A percentile compares a stretch with the other conserved stretches of the same genome.
Conservation (phyloP, 768 basidiomycete genomes). For the Rhodotorula babjevae region DNA sequence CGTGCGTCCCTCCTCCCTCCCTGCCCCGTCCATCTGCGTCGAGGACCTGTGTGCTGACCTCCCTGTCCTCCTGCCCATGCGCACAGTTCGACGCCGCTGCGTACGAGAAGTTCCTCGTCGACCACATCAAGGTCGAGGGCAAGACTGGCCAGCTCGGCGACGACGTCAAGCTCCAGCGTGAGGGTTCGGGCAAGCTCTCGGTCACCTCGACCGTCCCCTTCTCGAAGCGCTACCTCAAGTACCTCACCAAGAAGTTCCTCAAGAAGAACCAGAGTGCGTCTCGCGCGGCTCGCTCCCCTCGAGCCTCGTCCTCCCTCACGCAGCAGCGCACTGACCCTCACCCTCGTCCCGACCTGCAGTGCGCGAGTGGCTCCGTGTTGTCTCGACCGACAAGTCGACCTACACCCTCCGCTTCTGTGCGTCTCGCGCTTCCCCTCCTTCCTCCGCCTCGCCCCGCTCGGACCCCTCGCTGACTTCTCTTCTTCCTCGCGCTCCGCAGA, state of each 20-base stretch:
- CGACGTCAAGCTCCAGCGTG: constrained; percentile 74
- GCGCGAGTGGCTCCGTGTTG: constrained; percentile 96
- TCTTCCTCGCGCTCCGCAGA: constrained; percentile 41
- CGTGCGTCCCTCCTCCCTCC: constrained; percentile 9
- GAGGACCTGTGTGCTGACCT: too few species aligned
- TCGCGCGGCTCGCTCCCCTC: neutral
- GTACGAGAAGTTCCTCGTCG: constrained; percentile 61
- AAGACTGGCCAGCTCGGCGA: constrained; percentile 90
- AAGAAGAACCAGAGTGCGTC: constrained; percentile 59
- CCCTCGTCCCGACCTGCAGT: constrained; percentile 48
- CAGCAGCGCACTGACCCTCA: neutral
- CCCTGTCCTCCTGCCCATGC: neutral
- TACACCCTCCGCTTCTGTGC: constrained; percentile 71
- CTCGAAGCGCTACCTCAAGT: constrained; percentile 95
- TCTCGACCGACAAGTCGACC: constrained; percentile 84
- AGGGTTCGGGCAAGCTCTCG: constrained; percentile 77
- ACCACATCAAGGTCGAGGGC: constrained; percentile 87
- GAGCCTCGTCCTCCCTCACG: neutral
- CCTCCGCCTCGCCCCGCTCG: neutral
- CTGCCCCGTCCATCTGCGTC: too few species aligned
- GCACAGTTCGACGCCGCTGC: constrained; percentile 42
- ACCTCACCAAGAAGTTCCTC: constrained; percentile 85
- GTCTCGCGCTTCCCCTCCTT: neutral
- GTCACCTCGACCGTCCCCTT: constrained; percentile 81
- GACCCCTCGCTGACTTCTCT: neutral